Evolutionary conservation across 1,284 basidiomycete genomes (phyloP), one percentile per base, ranked within the genome.

Genomic region (Xerocomus amazonicus): DNA sequence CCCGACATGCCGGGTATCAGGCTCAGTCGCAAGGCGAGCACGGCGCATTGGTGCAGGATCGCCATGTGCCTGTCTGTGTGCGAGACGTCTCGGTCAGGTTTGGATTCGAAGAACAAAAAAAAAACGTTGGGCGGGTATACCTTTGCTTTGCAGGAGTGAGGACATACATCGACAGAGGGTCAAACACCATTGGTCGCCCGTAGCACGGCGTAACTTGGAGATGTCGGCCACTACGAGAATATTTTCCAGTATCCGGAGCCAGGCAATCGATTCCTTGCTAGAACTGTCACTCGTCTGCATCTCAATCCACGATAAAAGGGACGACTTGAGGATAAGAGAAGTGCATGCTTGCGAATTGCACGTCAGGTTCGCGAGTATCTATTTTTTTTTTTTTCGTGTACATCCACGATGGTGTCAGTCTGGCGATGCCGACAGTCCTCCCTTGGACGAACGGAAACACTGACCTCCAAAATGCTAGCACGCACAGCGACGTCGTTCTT

Each of bases 301-400:
- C 61, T 86, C 80, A 16, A 94, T 79, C 92, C 92, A 96, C 0
- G 81, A 69, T 2, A 93, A 67, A 5, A 93, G 70, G 1, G 80
- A 78, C 0, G 82, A 82, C 56, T 83, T 83, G 43, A 89, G 72
- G 9, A 91, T 68, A 29, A 94, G 71, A 0, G 84, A 83, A 10
- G 75, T 80, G 4, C 80, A 77, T 0, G 89, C 89, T 52, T 83
- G 79, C 0, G 71, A 59, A 57, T 87, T 81, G 58, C 76, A 79
- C 0, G 86, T 87, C 44, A 92, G 60, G 56, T 84, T 87, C 5
- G 81, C 80, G 2, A 94, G 72, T 2, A 91, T 76, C 83, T 90
- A 51, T 35, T 35, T n/a, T 27, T 26, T 35, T n/a, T 27, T 26
- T 23, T 23, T 23, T 4, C 19, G 19, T 13, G 37, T 1, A 13